phyloP scores from a whole-genome alignment of 176 grass and related monocot genomes.

The Eragrostis curvula region DNA sequence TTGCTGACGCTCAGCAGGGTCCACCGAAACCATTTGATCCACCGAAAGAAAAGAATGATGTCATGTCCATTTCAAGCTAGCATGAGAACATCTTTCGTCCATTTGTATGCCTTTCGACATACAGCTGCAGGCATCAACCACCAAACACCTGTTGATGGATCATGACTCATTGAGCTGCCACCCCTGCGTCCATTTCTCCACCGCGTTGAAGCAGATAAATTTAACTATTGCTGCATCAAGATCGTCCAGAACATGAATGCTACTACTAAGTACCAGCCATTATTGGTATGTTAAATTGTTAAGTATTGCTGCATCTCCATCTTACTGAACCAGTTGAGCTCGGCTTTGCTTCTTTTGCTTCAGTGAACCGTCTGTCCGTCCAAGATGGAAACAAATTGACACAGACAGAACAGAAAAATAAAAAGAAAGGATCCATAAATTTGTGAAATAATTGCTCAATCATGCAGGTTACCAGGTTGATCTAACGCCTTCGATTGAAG shows the following conservation, averaged over 20 bases:
- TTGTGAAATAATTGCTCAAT: slow-evolving; percentile 19
- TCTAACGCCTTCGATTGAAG: not conserved
- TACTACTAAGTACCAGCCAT: not conserved
- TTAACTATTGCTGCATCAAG: not conserved
- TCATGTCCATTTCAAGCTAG: not conserved
- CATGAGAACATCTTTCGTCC: not conserved
- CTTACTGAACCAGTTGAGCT: slow-evolving; percentile 11
- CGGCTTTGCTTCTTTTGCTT: slow-evolving; percentile 28
- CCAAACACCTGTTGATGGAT: slow-evolving; percentile 22
- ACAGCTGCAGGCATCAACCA: slow-evolving; percentile 31
- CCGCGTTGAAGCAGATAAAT: slow-evolving; percentile 4
- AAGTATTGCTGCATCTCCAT: not conserved
- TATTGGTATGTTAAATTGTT: not conserved
- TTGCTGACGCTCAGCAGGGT: not conserved
- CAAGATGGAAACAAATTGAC: not conserved
- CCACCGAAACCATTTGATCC: not conserved
- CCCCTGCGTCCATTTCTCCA: not conserved
- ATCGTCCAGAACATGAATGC: not conserved
- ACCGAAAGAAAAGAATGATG: not conserved
- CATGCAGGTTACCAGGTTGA: not conserved
- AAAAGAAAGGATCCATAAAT: not conserved
- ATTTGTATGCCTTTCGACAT: not conserved
- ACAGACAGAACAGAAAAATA: not conserved
- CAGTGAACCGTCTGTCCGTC: not conserved
- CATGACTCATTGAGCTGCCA: not conserved